Base-by-base conservation (phyloP, 2,329 filamentous ascomycete genomes). In the Aphanoascus verrucosus region DNA sequence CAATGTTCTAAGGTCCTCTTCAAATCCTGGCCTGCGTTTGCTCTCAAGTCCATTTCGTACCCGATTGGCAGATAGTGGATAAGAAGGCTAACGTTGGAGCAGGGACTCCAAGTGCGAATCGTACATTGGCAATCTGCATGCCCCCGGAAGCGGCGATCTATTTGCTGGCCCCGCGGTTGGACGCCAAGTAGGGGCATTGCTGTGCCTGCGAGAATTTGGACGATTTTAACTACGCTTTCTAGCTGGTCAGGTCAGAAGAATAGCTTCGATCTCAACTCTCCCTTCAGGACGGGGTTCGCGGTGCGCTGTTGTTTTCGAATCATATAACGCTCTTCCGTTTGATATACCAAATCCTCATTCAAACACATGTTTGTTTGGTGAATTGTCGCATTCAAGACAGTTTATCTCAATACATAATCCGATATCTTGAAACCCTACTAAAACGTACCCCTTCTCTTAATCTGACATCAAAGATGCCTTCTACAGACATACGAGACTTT, bases 81-180 rank as follows among this genome's bases (percentile, higher is more conserved):
- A 12, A n/a, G 12, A 35, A 19, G 17, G 45, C 45, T 48, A 34
- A 48, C 32, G 19, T 3, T 20, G 31, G 5, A 38, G 7, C 38
- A 50, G 48, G 23, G 40, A 51, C 17, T 9, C 38, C 12, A 12
- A 43, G 8, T 44, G 49, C 49, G 44, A 42, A 9, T 51, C 23
- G 1, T 50, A 50, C 23, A 32, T 50, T 3, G 48, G 48, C n/a
- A 50, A 50, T 19, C 19, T 50, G 48, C 48, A 42, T 34, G 19
- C 48, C 31, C 48, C 48, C 42, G 48, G 48, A 34, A 50, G 48
- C 17, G 38, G 23, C 19, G 48, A 50, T 20, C 34, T 50, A 15
- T 50, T 50, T 34, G 48, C 48, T 1, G 38, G 37, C 5, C 48
- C 48, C 2, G 48, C 48, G 17, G 34, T 50, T 42, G 48, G 48